Evolutionary conservation across 163 green algal genomes (phyloP).

Genomic region (Picocystis sp.): DNA sequence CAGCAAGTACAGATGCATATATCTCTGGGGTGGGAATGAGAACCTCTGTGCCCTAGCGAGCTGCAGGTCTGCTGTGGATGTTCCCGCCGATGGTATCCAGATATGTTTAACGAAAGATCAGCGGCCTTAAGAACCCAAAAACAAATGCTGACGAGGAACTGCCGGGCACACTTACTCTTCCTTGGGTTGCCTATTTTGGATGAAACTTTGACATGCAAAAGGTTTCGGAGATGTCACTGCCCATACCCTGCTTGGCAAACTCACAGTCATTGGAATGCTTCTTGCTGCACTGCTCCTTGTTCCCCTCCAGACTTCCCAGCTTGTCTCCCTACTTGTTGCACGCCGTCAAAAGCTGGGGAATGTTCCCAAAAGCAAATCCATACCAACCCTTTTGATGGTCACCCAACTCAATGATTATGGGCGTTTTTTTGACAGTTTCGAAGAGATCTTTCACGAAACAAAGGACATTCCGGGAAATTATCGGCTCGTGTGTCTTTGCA

Average conservation of each 20-base stretch:
- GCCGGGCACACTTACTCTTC: too few species aligned
- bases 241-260: constrained; percentile 17
- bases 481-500: too few species aligned
- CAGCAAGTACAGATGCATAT: too few species aligned
- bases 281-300: constrained; percentile 57
- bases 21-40: too few species aligned
- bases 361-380: not conserved
- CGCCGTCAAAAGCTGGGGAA: constrained; percentile 22
- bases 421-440: constrained; percentile 55
- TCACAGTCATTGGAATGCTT: constrained; percentile 55
- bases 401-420: constrained; percentile 47
- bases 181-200: too few species aligned
- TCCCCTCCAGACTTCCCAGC: constrained; percentile 41
- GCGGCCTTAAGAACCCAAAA: too few species aligned
- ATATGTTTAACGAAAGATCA: too few species aligned
- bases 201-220: too few species aligned
- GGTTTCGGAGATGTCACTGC: constrained; percentile 9
- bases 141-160: too few species aligned
- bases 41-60: too few species aligned
- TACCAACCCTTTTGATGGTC: constrained; percentile 25
- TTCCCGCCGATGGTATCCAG: too few species aligned
- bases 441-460: constrained; percentile 49
- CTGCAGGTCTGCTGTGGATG: too few species aligned
- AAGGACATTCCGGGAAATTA: constrained; percentile 39
- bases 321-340: constrained; percentile 43